Evolutionary conservation across 1,284 basidiomycete species (phyloP).

Genomic region (Cutaneotrichosporon arboriforme): DNA sequence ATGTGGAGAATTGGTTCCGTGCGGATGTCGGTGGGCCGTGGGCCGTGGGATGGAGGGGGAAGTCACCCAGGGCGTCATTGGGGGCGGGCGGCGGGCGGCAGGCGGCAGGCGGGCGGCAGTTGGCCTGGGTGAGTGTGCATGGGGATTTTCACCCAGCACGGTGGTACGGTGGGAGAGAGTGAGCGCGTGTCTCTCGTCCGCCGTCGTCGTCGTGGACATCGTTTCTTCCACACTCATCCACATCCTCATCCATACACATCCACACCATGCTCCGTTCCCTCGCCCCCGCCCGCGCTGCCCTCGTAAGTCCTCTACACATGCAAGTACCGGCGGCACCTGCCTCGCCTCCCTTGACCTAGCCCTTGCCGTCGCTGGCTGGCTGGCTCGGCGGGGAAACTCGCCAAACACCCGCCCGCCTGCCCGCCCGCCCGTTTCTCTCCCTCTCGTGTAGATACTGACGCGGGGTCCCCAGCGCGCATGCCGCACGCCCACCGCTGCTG

Average conservation of each 20-base stretch:
- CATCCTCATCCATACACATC: neutral
- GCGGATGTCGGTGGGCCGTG: neutral
- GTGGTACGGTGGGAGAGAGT: too few species aligned
- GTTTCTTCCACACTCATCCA: neutral
- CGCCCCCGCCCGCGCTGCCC: slow-evolving; percentile 12
- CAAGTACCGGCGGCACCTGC: slow-evolving; percentile 3
- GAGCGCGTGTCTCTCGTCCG: too few species aligned
- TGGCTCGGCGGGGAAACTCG: slow-evolving; percentile 5
- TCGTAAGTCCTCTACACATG: neutral
- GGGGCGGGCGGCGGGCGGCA: too few species aligned
- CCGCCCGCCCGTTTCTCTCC: neutral
- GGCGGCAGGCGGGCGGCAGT: too few species aligned
- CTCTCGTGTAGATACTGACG: neutral
- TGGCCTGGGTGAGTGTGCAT: too few species aligned
- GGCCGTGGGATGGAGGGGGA: too few species aligned
- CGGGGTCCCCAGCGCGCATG: slow-evolving; percentile 7
- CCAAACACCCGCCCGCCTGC: neutral
- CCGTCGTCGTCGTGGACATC: neutral
- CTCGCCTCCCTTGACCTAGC: too few species aligned
- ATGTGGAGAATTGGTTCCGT: neutral
- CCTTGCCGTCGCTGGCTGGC: too few species aligned
- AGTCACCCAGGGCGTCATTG: too few species aligned
- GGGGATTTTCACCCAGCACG: too few species aligned
- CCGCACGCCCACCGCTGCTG: neutral
- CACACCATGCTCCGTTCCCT: slow-evolving; percentile 20